Base-by-base conservation (phyloP, 257 asterid genomes). In the Solanum sitiens region DNA sequence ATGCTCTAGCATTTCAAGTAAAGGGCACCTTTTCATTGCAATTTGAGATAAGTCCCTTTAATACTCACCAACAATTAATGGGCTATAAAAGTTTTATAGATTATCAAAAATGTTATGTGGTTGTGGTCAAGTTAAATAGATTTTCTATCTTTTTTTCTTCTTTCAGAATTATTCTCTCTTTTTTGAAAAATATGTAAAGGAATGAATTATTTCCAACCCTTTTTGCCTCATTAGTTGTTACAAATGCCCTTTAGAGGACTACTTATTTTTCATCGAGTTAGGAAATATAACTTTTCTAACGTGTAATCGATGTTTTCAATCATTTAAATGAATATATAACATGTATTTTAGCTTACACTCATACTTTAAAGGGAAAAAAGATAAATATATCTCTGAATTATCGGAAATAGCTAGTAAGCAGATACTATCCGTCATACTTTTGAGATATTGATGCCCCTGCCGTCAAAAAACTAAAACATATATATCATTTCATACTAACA, bases 51-150 rank as follows among this genome's bases (percentile, higher is more conserved):
- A 87, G 86, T 88, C 89, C 80, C 67, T 59, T 87, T 82, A 33
- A 85, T 87, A 87, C 86, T 88, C 84, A 83, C 91, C 94, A 91
- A 90, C 88, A 87, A 87, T 89, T 90, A 68, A 85, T 87, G 87
- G 42, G 90, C 47, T 50, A 88, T 9, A 88, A 88, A 88, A 76
- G 44, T 80, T 90, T 87, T 39, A 45, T 65, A 89, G 33, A 76
- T 39, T 42, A 76, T 76, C 59, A 80, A 47, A 80, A 82, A 82
- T 82, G 45, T 50, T 40, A 16, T 82, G 85, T 50, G 85, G 85
- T 50, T 50, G 85, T 82, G 13, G 70, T 82, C 39, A 30, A 47
- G 85, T 50, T 82, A 50, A 50, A 82, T 79, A 50, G 45, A 50
- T 50, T 82, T 50, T 82, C 45, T 32, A 32, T 82, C 7, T 50